Evolutionary conservation across 2,329 filamentous ascomycete species (phyloP), one percentile per base, ranked within the genome.

Genomic region (Triangularia setosa): DNA sequence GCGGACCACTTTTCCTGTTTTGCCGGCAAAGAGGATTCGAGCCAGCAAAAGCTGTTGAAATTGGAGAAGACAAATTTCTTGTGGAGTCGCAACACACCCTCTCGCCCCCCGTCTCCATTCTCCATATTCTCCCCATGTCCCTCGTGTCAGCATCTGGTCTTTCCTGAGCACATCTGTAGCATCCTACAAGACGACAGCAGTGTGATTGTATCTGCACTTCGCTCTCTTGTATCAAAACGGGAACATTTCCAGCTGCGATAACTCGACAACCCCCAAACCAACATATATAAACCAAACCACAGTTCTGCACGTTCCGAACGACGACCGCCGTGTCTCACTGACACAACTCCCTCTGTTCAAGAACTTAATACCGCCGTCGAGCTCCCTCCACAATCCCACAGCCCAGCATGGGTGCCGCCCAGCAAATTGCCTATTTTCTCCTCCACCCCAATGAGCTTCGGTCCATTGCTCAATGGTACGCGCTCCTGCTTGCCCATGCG

Each of bases 401-500:
- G 58, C 33, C 33, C 58, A 60, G 40, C 35, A 89, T 89, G 87
- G 84, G 81, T 68, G 76, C 75, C 61, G 72, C 79, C 61, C 74
- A 72, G 63, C 82, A 86, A 71, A 76, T 87, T 65, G 74, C 91
- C 68, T 95, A 94, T 81, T 91, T 88, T 73, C 77, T 88, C 64
- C 79, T 91, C 69, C 93, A 96, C 78, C 90, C 91, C 35, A 83
- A 83, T 70, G 84, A 97, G 80, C 80, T 97, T 75, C 88, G 92
- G 73, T 84, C 90, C 56, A 92, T 97, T 68, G 83, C 96, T 67
- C 93, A 97, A 88, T 97, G 93, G 93, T 95, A 83, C 71, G 81
- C 54, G 28, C 11, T 24, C 64, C 18, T 54, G 18, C 3, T 30
- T 27, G 40, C 44, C 44, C 67, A 58, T 65, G 65, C 69, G 69